Evolutionary conservation across 2,329 filamentous ascomycete species (phyloP), one percentile per base, ranked within the genome.

Genomic region (Hypoxylon sp.): DNA sequence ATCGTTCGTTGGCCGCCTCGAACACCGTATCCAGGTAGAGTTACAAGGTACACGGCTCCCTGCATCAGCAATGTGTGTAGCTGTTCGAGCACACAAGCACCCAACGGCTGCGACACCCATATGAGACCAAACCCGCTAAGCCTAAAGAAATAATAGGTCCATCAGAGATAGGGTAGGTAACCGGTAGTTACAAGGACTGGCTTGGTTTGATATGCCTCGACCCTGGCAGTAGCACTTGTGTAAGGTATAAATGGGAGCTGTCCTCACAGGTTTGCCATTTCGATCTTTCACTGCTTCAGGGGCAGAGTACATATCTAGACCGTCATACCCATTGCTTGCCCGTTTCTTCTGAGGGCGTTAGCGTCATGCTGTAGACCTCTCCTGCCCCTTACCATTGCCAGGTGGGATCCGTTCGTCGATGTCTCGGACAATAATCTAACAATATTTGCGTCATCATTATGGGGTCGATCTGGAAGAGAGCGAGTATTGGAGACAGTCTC

Each of bases 181-280:
- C 63, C 70, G 69, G 65, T 57, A 69, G 60, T 64, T 65, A 61
- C 53, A 5, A 50, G 30, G 56, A 37, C 50, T 59, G 55, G 34
- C 47, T 56, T 47, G 51, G 27, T 34, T 63, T 45, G 32, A 43
- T 19, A 57, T 51, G 43, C 46, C 62, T 63, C 61, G 59, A 70
- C 21, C 32, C 34, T 30, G 8, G 30, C 19, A 37, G 70, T 74
- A 11, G 63, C 50, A 74, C 71, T 50, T 51, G 70, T 71, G 67
- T 54, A 43, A 71, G 63, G 60, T 59, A 62, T 70, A 61, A 50
- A 67, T 54, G 53, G 30, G 32, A 46, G 54, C 50, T 37, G 27
- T 34, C 37, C 39, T 32, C 59, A 51, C 64, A 54, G 52, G 23
- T 59, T 55, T 27, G 29, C 56, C 46, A 41, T 25, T 56, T 29